phyloP scores from a whole-genome alignment of 306 rosid genomes.

The Prunus armeniaca region DNA sequence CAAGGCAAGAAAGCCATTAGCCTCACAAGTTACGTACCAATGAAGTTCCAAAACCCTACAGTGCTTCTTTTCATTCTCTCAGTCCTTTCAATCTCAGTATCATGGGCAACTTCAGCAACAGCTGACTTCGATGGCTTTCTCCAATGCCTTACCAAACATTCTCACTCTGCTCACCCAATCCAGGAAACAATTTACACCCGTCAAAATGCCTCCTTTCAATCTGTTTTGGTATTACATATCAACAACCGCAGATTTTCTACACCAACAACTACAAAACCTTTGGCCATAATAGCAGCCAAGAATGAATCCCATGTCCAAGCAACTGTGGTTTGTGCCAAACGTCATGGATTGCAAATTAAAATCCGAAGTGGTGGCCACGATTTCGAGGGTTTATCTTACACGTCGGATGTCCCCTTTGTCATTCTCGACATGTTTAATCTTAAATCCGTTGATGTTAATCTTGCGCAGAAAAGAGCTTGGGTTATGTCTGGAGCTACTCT shows the following conservation, averaged over 20 bases:
- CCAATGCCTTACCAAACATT: constrained; percentile 12
- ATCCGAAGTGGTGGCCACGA: constrained; percentile 36
- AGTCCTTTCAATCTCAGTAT: background rate
- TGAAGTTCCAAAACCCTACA: background rate
- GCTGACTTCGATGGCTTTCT: background rate
- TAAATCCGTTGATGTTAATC: constrained; percentile 28
- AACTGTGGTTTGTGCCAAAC: constrained; percentile 22
- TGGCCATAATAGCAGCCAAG: constrained; percentile 15
- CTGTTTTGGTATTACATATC: constrained; percentile 1
- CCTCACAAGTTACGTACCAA: background rate
- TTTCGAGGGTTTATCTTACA: constrained; percentile 32
- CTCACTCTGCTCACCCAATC: constrained; percentile 1
- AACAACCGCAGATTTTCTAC: constrained; percentile 18
- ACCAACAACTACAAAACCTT: constrained; percentile 25
- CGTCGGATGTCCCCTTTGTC: constrained; percentile 25
- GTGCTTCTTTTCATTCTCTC: background rate
- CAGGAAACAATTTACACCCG: constrained; percentile 17
- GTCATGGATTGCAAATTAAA: constrained; percentile 8
- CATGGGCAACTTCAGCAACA: background rate
- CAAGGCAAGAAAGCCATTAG: no score
- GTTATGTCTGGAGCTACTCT: constrained; percentile 58
- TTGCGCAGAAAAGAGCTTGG: constrained; percentile 47
- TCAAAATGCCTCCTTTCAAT: constrained; percentile 15
- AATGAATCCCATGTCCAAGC: constrained; percentile 26
- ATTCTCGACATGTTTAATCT: constrained; percentile 43